Base-by-base conservation (phyloP, 2,329 filamentous ascomycete species). In the Didymella glomerata region DNA sequence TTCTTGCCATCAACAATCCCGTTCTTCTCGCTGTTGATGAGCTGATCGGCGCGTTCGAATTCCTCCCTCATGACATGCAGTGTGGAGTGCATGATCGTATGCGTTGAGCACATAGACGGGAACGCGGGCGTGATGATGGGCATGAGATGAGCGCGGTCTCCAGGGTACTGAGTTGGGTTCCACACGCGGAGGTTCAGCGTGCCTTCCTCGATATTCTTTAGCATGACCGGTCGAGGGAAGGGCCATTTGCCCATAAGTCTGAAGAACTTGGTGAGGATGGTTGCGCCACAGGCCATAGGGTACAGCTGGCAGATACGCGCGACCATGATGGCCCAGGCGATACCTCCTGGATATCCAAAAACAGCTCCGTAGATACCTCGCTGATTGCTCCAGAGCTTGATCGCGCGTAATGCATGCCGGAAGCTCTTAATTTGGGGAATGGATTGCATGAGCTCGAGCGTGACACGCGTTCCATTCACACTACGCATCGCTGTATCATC, bases 311-410 rank as follows among this genome's bases (percentile, higher is more conserved):
- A 98, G 41, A 98, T 91, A 64, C 95, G 87, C 50, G 95, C 95
- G 27, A 98, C 93, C 72, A 99, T 85, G 90, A 99, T 97, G 13
- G 94, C 95, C 92, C 94, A 99, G 5, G 95, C 95, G 40, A 99
- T 93, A 79, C 95, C 95, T 68, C 95, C 95, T 2, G 95, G 95
- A 68, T 95, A 99, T 25, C 95, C 95, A 78, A 97, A 93, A 64
- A 98, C 93, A 71, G 97, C 97, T 64, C 92, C 92, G 74, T 98
- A 98, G 47, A 98, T 92, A 24, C 91, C 95, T 61, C 94, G 90
- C 50, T 89, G 88, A 73, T 96, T 92, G 10, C 95, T 93, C 95
- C 95, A 99, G 8, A 99, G 84, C 79, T 99, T 99, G 81, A 99
- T 91, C 14, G 93, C 93, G 49, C 95, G 88, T 61, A 98, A 78